phyloP scores from a whole-genome alignment of 108 stramenopile species.

The Cyclostephanos tholiformis region DNA sequence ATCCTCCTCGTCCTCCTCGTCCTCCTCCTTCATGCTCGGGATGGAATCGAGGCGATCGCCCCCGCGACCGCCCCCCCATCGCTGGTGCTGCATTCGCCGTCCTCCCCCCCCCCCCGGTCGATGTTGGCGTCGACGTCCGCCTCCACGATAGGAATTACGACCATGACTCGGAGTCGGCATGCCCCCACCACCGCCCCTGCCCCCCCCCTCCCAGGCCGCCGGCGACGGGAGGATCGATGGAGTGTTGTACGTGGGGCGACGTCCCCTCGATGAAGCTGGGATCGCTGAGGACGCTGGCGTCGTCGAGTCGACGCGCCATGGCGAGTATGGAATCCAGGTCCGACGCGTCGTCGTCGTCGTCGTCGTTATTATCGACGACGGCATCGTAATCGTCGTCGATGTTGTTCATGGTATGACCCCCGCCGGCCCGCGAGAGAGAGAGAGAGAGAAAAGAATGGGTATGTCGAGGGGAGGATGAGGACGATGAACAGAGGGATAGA shows the following conservation, averaged over 20 bases:
- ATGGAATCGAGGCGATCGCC: no score
- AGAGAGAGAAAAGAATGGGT: neutral
- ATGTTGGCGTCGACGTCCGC: slow-evolving; percentile 10
- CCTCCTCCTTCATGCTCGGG: no score
- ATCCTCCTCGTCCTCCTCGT: slow-evolving; percentile 8
- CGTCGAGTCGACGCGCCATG: slow-evolving; percentile 51
- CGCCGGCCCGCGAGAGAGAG: neutral
- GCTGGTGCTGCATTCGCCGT: no score
- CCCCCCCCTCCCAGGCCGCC: no score
- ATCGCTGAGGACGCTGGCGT: slow-evolving; percentile 35
- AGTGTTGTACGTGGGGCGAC: slow-evolving; percentile 6
- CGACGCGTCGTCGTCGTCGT: slow-evolving; percentile 17
- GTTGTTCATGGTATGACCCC: neutral
- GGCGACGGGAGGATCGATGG: neutral
- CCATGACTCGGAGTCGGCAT: no score
- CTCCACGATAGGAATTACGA: slow-evolving; percentile 1
- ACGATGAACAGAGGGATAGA: no score
- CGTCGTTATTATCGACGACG: neutral
- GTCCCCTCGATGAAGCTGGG: slow-evolving; percentile 46
- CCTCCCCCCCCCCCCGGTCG: slow-evolving; percentile 10
- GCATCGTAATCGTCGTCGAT: slow-evolving; percentile 2
- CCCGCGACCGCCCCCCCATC: slow-evolving; percentile 19
- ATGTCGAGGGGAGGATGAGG: no score
- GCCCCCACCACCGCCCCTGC: no score
- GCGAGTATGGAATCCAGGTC: slow-evolving; percentile 46